Evolutionary conservation across 345 rosid species (phyloP), one percentile per base, ranked within the genome.

Genomic region (Lumnitzera littorea): DNA sequence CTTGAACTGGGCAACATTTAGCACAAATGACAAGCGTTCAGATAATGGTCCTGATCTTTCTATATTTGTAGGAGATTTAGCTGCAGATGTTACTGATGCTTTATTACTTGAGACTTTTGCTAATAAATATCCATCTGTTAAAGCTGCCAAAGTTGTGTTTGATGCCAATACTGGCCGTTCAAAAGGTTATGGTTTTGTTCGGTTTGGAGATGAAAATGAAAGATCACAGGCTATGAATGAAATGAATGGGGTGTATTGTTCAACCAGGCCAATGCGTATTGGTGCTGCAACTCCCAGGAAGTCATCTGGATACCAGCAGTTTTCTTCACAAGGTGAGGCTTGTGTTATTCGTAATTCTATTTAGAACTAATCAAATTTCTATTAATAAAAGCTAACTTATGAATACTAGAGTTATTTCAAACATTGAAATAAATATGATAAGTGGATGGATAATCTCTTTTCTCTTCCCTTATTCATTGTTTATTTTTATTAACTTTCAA

Each of bases 1-100:
- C 74, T 80, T 94, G 57, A 90, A 94, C 72, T 94, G 99, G 99
- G 99, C 99, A 50, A 83, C 96, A 68, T 94, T 94, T 74, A 86
- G 91, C 73, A 74, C 80, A 5, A 88, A 88, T 25, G 97, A 94
- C 66, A 90, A 90, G 88, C 83, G 88, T 58, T 75, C 88, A 43
- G 99, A 94, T 62, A 94, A 78, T 63, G 88, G 84, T 59, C 82
- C 97, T 51, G 96, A 90, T 70, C 86, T 86, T 76, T 94, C 97
- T 50, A 94, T 94, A 48, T 94, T 90, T 72, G 99, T 94, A 24
- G 99, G 99, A 36, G 96, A 90, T 65, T 81, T 94, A 76, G 95
- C 97, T 53, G 88, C 95, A 3, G 97, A 94, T 77, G 97, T 90
- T 75, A 80, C 87, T 48, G 95, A 90, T 80, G 69, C 71, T 66